A percentile compares a stretch with the other conserved stretches of the same genome.
Conservation (phyloP, 805 yeast species). For the Blastobotrys peoriensis region DNA sequence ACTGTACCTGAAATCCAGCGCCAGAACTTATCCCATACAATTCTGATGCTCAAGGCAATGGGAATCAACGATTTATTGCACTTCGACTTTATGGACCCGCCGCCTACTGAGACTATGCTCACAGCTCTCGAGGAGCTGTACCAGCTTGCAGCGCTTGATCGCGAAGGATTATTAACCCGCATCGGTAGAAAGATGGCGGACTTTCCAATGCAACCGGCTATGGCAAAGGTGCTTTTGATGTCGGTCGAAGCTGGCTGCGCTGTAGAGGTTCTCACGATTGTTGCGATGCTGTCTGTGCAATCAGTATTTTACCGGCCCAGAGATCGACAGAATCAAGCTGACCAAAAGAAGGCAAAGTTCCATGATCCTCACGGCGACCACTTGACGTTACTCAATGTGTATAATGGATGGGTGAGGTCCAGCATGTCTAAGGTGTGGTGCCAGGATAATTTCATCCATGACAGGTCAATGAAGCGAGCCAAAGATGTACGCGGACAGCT, state of each 20-base stretch:
- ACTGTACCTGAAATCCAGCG: conserved; percentile 92
- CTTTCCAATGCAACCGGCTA: conserved; percentile 87
- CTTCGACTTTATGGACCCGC: conserved; percentile 90
- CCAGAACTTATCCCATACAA: conserved; percentile 70
- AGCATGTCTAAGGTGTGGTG: conserved; percentile 79
- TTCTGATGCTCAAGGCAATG: conserved; percentile 68
- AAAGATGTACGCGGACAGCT: conserved; percentile 69
- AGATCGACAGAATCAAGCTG: conserved; percentile 55
- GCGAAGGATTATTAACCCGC: conserved; percentile 68
- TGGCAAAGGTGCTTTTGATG: conserved; percentile 66
- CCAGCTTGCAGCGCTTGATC: conserved; percentile 79
- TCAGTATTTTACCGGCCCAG: conserved; percentile 66
- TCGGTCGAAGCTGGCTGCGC: conserved; percentile 59
- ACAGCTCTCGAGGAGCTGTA: conserved; percentile 77
- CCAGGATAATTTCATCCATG: conserved; percentile 72
- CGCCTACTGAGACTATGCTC: conserved; percentile 64
- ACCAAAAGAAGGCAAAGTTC: conserved; percentile 54
- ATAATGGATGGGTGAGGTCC: conserved; percentile 65
- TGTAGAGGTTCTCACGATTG: conserved; percentile 62
- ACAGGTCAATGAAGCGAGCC: conserved; percentile 61
- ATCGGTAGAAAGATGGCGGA: conserved; percentile 83
- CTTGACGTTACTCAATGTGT: conserved; percentile 64
- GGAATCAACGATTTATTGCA: conserved; percentile 77
- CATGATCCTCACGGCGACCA: conserved; percentile 65
- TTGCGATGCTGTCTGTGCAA: conserved; percentile 79